These are phyloP conservation scores for Emericellopsis terricola DNA, from an alignment of 495 filamentous ascomycete genomes.

Conservation along the genomic window DNA sequence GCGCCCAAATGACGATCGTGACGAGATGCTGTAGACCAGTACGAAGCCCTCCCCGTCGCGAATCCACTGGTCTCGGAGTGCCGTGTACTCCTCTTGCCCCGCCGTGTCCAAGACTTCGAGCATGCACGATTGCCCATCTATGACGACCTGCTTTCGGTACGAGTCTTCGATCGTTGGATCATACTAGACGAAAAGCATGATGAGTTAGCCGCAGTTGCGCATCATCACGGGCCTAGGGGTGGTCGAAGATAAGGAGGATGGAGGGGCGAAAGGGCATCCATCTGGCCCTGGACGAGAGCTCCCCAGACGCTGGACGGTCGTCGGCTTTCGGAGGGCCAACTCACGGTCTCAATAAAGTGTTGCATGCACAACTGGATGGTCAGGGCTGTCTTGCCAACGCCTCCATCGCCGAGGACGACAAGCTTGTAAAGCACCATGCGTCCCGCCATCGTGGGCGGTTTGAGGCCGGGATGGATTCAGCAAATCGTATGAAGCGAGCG, in stretches of 20 bases:
- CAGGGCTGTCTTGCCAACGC: constrained; percentile 88
- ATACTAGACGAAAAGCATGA: constrained; percentile 47
- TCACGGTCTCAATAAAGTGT: constrained; percentile 40
- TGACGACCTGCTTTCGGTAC: constrained; percentile 96
- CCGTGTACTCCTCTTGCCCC: constrained; percentile 98
- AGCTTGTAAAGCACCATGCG: constrained; percentile 97
- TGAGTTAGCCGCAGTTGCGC: not conserved
- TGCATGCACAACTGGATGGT: constrained; percentile 80
- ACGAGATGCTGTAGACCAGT: constrained; percentile 94
- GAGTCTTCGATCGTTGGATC: constrained; percentile 97
- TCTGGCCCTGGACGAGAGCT: too few relatives aligned
- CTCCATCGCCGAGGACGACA: constrained; percentile 73
- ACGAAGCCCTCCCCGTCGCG: constrained; percentile 95
- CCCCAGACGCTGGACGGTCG: too few relatives aligned
- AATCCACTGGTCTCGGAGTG: constrained; percentile 95
- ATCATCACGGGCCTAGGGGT: not conserved
- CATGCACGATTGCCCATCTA: constrained; percentile 94
- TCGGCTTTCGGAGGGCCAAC: too few relatives aligned
- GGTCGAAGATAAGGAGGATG: not conserved
- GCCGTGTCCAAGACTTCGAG: constrained; percentile 95
- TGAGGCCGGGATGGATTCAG: too few relatives aligned
- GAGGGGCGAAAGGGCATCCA: not conserved
- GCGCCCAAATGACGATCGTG: constrained; percentile 79
- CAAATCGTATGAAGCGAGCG: not conserved
- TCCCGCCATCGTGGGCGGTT: constrained; percentile 30